These are phyloP conservation scores for Petunia secreta DNA, from an alignment of 257 asterid genomes.

Conservation along the genomic window DNA sequence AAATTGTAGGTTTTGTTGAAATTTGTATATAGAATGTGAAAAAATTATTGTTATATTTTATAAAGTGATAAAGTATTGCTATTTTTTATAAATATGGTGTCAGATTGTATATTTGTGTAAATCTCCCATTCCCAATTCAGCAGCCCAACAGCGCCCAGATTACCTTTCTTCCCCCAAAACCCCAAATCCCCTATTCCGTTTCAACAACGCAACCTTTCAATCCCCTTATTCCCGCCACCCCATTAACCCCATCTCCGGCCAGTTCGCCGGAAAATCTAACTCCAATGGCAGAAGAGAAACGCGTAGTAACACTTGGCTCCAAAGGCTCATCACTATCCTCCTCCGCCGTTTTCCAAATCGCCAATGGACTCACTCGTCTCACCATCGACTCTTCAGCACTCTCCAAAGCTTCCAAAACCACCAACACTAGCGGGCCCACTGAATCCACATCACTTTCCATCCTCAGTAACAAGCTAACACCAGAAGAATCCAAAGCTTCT, in stretches of 20 bases:
- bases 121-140: not conserved
- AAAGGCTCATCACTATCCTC: constrained; percentile 60
- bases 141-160: constrained; percentile 13
- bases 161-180: not conserved
- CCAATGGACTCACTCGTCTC: constrained; percentile 49
- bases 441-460: constrained; percentile 40
- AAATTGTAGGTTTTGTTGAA: no score
- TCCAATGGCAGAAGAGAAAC: constrained; percentile 43
- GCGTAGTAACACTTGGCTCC: constrained; percentile 62
- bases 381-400: constrained; percentile 60
- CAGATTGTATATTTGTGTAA: no score
- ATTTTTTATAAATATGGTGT: no score
- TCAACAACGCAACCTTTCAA: not conserved
- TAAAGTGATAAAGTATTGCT: no score
- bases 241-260: not conserved
- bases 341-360: constrained; percentile 53
- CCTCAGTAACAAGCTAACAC: constrained; percentile 46
- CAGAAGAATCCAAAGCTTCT: constrained; percentile 66
- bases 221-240: not conserved
- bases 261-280: not conserved
- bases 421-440: constrained; percentile 14
- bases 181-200: not conserved
- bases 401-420: constrained; percentile 40
- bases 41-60: no score
- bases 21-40: no score